Base-by-base conservation (phyloP, 2,329 filamentous ascomycete genomes). In the Neofusicoccum laricinum region DNA sequence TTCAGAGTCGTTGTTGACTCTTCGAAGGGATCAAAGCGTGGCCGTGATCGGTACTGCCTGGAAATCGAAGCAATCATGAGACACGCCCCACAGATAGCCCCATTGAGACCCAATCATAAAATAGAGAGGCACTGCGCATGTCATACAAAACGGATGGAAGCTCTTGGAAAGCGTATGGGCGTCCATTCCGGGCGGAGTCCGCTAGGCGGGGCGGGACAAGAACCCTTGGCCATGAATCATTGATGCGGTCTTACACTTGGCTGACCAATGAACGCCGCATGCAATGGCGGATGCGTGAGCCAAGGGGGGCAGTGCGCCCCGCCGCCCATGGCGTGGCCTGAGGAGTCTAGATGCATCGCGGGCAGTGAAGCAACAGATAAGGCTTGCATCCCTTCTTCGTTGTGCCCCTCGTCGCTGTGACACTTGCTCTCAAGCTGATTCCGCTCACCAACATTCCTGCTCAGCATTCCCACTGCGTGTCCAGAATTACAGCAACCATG, bases 231-330 rank as follows among this genome's bases (percentile, higher is more conserved):
- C 36, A 40, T 55, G 50, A 25, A 25, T 55, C 50, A 55, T 41
- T 34, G 17, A 38, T 15, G 49, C 30, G 25, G 32, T 36, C 19
- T 25, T 17, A 15, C 21, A 19, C 38, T 57, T 32, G 51, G 51
- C 51, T 14, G 21, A 21, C 51, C 51, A 57, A 57, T 57, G 38
- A 30, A 17, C 6, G 51, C 0, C 19, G 2, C 19, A 10, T 21
- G 4, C 2, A 15, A 8, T 25, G 4, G 51, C 19, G 17, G 51
- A 11, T 21, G 51, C 36, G 51, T 57, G 32, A 57, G 51, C 51
- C 51, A 57, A 57, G 51, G 51, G 51, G 15, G 51, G 51, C 51
- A 32, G 51, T 57, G 51, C 36, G 50, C 17, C 12, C 32, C 50
- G 15, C 17, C 14, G 17, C 11, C 6, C 19, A 25, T 17, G 11